Percentiles rank a stretch among this genome's conserved stretches.
Conservation (phyloP, 2,329 filamentous ascomycete species). For the Xylariaceae sp. region DNA sequence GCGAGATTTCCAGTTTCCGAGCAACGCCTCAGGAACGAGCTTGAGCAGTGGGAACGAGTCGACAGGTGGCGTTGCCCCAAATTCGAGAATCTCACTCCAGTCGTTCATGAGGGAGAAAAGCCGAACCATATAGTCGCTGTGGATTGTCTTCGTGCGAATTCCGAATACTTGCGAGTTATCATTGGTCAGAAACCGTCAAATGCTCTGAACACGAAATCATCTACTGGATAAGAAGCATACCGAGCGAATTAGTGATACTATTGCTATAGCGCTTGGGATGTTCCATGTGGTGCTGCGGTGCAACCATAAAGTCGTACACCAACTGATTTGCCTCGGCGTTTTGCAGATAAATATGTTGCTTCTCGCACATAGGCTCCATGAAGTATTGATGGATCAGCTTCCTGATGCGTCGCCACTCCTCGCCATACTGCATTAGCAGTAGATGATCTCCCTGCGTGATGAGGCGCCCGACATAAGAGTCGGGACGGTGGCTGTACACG, state of each 20-base stretch:
- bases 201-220: not conserved
- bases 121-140: not conserved
- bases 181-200: not conserved
- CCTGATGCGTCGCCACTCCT: conserved; percentile 51
- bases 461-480: conserved; percentile 49
- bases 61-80: conserved; percentile 54
- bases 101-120: conserved; percentile 34
- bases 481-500: conserved; percentile 49
- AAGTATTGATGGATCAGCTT: conserved; percentile 53
- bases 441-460: conserved; percentile 53
- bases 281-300: conserved; percentile 50
- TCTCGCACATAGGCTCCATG: conserved; percentile 51
- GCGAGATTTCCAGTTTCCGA: conserved; percentile 47
- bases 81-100: conserved; percentile 51
- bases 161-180: conserved; percentile 40
- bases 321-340: conserved; percentile 57
- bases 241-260: conserved; percentile 51
- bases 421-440: conserved; percentile 51
- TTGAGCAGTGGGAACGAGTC: conserved; percentile 54
- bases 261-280: conserved; percentile 56
- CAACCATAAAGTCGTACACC: conserved; percentile 49
- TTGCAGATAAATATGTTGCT: conserved; percentile 47
- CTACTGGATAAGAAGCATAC: conserved; percentile 4
- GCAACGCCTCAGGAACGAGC: conserved; percentile 47
- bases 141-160: conserved; percentile 39